Percentiles rank a stretch among this genome's conserved stretches.
Evolutionary conservation across 2,329 filamentous ascomycete species (phyloP).

Genomic region (Penicillium expansum): DNA sequence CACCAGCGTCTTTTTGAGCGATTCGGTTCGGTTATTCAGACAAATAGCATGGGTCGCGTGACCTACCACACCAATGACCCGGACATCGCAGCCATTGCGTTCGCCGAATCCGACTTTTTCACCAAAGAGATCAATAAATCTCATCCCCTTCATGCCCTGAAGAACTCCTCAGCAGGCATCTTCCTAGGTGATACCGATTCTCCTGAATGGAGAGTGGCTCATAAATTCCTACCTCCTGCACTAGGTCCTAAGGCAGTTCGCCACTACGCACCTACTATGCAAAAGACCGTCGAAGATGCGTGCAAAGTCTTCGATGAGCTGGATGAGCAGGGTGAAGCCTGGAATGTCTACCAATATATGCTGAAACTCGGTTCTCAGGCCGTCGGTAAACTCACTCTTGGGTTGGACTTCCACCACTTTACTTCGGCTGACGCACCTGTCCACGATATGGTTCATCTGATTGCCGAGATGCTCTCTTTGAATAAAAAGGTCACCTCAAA

Average conservation of each 20-base stretch:
- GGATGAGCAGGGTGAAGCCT: constrained; percentile 46
- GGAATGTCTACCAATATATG: constrained; percentile 53
- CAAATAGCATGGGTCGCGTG: constrained; percentile 51
- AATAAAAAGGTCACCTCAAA: constrained; percentile 59
- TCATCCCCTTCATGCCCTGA: constrained; percentile 32
- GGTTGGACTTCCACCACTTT: constrained; percentile 49
- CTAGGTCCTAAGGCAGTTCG: constrained; percentile 12
- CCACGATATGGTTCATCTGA: constrained; percentile 52
- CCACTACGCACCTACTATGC: constrained; percentile 58
- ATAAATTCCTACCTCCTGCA: constrained; percentile 52
- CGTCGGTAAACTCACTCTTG: constrained; percentile 46
- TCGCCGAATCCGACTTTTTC: constrained; percentile 54
- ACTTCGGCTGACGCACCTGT: constrained; percentile 44
- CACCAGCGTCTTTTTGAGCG: constrained; percentile 54
- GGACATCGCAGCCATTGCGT: constrained; percentile 46
- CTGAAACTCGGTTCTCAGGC: constrained; percentile 47
- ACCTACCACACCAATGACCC: constrained; percentile 55
- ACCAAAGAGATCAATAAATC: constrained; percentile 49
- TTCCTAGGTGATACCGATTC: constrained; percentile 36
- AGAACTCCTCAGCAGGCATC: constrained; percentile 27
- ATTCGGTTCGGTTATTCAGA: constrained; percentile 54
- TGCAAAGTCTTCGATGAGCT: constrained; percentile 51
- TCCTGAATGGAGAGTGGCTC: constrained; percentile 43
- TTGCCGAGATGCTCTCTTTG: constrained; percentile 52
- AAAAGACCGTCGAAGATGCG: constrained; percentile 51